Percentiles rank a stretch among this genome's conserved stretches.
Conservation (phyloP, 306 rosid species). For the Oemleria cerasiformis region DNA sequence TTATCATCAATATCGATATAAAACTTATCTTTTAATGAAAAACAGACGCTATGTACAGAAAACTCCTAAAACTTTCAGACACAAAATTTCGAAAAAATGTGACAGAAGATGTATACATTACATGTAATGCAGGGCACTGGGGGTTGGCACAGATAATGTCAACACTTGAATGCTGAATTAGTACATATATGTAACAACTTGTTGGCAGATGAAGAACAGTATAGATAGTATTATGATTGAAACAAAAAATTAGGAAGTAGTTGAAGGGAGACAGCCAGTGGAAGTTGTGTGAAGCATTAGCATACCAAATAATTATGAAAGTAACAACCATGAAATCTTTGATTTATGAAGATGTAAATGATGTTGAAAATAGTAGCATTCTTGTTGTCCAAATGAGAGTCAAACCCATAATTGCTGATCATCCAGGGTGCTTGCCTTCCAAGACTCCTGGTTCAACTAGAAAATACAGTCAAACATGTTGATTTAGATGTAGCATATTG, state of each 20-base stretch:
- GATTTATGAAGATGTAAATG: not conserved
- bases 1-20: too few relatives aligned
- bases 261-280: constrained; percentile 22
- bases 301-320: constrained; percentile 15
- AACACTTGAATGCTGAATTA: constrained; percentile 26
- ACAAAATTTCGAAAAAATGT: too few relatives aligned
- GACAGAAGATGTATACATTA: not conserved
- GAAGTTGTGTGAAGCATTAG: constrained; percentile 16
- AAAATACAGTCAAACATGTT: not conserved
- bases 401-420: constrained; percentile 1
- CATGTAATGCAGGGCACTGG: not conserved
- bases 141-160: constrained; percentile 10
- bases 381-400: not conserved
- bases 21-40: too few relatives aligned
- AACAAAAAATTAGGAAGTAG: constrained; percentile 29
- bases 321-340: constrained; percentile 9
- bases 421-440: not conserved
- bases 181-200: not conserved
- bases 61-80: too few relatives aligned
- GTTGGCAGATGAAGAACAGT: constrained; percentile 34
- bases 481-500: not conserved
- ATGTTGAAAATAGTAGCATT: not conserved
- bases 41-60: too few relatives aligned
- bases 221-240: not conserved
- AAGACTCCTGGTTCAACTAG: not conserved